Percentiles rank a stretch among this genome's conserved stretches.
Conservation (phyloP, 2,329 filamentous ascomycete species). For the Pseudocercospora eumusae region DNA sequence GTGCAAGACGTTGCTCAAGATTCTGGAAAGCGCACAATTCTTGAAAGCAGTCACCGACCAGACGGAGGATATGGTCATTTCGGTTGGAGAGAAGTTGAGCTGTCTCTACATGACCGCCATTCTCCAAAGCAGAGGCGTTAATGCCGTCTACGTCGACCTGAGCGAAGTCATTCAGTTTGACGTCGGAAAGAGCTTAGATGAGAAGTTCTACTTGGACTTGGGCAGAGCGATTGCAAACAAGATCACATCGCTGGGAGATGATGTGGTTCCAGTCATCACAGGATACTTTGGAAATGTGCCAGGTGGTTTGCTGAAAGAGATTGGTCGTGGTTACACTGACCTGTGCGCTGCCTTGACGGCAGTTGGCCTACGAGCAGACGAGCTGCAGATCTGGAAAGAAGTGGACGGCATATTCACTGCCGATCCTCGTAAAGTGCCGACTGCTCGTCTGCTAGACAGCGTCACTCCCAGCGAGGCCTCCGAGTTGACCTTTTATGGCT, state of each 20-base stretch:
- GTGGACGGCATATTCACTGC: slow-evolving; percentile 92
- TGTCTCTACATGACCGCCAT: slow-evolving; percentile 87
- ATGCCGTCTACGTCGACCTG: slow-evolving; percentile 87
- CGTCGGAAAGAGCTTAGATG: slow-evolving; percentile 46
- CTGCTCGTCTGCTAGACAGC: slow-evolving; percentile 79
- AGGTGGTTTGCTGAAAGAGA: slow-evolving; percentile 83
- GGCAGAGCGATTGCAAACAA: slow-evolving; percentile 45
- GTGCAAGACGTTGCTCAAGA: slow-evolving; percentile 78
- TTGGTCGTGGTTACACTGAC: slow-evolving; percentile 95
- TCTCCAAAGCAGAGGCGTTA: slow-evolving; percentile 75
- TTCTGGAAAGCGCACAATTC: slow-evolving; percentile 63
- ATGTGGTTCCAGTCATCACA: slow-evolving; percentile 60
- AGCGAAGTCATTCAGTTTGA: slow-evolving; percentile 73
- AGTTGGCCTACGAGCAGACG: slow-evolving; percentile 80
- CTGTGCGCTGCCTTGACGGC: slow-evolving; percentile 89
- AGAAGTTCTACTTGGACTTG: slow-evolving; percentile 50
- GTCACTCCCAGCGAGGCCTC: slow-evolving; percentile 95
- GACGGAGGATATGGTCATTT: slow-evolving; percentile 73
- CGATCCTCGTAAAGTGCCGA: slow-evolving; percentile 86
- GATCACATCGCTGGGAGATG: slow-evolving; percentile 47
- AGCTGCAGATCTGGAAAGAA: slow-evolving; percentile 98
- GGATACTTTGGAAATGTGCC: slow-evolving; percentile 95
- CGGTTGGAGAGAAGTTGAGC: slow-evolving; percentile 93
- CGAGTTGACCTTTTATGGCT: slow-evolving; percentile 73
- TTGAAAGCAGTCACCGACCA: slow-evolving; percentile 55